Base-by-base conservation (phyloP, 306 rosid species). In the Cucumis cinereus region DNA sequence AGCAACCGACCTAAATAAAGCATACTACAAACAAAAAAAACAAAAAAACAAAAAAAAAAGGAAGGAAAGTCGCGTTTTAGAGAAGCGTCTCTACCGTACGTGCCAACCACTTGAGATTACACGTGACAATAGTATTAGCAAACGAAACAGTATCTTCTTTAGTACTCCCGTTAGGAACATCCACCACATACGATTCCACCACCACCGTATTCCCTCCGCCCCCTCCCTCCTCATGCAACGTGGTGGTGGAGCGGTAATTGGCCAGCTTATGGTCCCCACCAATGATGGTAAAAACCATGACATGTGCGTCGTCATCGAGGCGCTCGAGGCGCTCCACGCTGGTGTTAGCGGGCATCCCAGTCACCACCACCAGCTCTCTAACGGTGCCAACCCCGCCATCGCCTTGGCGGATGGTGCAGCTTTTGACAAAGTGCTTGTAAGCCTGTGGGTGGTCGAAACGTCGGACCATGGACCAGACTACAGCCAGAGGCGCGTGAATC, bases 261-360 rank as follows among this genome's bases (percentile, higher is more conserved):
- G 49, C 28, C 28, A 92, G 89, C 79, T 76, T 50, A 80, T 85
- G 93, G 43, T 92, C 96, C 5, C 97, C 96, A 0, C 91, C 97
- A 8, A 88, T 77, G 59, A 92, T 84, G 82, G 87, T 84, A 8
- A 85, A 88, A 43, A 79, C 77, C 30, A 90, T 78, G 15, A 92
- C 79, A 58, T 83, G 85, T 6, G 26, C 70, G 0, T 83, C 88
- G 52, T 88, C 91, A 74, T 92, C 96, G 0, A 90, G 81, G 52
- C 19, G 33, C 30, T 90, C 90, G 5, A 89, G 79, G 76, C 93
- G 80, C 86, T 92, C 96, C 3, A 79, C 43, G 55, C 91, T 87
- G 5, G 76, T 74, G 8, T 36, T 77, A 0, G 89, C 93, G 0
- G 93, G 92, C 80, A 92, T 64, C 24, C 97, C 96, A 0, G 90